A percentile compares a stretch with the other conserved stretches of the same genome.
These are phyloP conservation scores for Berkeleyomyces basicola DNA, from an alignment of 2,329 filamentous ascomycete genomes.

Conservation along the genomic window DNA sequence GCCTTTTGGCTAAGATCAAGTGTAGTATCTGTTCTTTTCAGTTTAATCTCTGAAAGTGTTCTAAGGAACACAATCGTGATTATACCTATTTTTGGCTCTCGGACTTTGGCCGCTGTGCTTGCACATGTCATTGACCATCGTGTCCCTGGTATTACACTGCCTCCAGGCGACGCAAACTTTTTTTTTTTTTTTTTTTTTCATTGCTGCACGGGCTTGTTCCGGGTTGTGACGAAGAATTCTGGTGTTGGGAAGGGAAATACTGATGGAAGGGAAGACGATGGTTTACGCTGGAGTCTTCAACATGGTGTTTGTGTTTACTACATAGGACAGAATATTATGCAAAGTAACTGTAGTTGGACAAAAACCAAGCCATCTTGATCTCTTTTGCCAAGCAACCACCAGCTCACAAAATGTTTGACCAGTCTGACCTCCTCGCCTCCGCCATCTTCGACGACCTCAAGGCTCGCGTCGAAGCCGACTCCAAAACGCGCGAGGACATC, in stretches of 20 bases:
- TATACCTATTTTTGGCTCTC: constrained; percentile 52
- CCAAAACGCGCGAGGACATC: constrained; percentile 2
- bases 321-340: no score
- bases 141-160: constrained; percentile 29
- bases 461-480: constrained; percentile 2
- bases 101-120: constrained; percentile 13
- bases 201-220: constrained; percentile 24
- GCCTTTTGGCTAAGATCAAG: constrained; percentile 69
- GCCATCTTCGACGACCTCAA: constrained; percentile 11
- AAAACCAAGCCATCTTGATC: no score
- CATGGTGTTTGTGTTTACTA: no score
- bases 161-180: constrained; percentile 27
- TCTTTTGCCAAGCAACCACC: not conserved
- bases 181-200: constrained; percentile 21
- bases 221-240: constrained; percentile 22
- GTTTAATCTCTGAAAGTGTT: constrained; percentile 87
- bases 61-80: constrained; percentile 59
- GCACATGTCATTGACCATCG: constrained; percentile 12
- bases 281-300: no score
- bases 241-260: not conserved
- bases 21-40: constrained; percentile 97
- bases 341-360: no score
- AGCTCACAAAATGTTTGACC: not conserved
- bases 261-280: not conserved
- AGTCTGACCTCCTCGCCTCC: constrained; percentile 3